phyloP scores from a whole-genome alignment of 1,284 basidiomycete species.

The Pseudozyma hubeiensis region DNA sequence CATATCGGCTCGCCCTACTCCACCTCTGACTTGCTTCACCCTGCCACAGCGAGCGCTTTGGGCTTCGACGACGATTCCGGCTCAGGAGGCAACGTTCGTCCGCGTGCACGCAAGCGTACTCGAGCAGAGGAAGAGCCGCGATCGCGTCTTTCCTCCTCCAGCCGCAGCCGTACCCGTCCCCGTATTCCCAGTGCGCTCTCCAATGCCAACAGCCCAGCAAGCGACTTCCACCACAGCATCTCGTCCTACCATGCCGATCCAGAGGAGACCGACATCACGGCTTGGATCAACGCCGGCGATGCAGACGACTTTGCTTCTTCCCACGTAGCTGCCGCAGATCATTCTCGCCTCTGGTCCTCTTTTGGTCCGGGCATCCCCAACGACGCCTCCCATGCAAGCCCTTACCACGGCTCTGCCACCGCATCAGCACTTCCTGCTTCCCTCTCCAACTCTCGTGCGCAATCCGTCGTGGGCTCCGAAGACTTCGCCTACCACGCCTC shows the following conservation, averaged over 20 bases:
- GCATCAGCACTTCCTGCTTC: constrained; percentile 20
- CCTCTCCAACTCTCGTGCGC: constrained; percentile 32
- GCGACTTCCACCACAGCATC: constrained; percentile 48
- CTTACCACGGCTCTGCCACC: constrained; percentile 33
- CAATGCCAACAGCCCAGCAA: constrained; percentile 40
- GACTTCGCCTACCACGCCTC: constrained; percentile 37
- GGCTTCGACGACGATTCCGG: constrained; percentile 49
- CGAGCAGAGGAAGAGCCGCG: constrained; percentile 43
- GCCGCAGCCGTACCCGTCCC: constrained; percentile 42
- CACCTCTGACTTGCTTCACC: constrained; percentile 39
- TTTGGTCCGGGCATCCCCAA: constrained; percentile 34
- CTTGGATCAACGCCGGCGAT: constrained; percentile 54
- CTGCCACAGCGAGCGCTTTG: constrained; percentile 39
- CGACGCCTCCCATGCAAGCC: constrained; percentile 23
- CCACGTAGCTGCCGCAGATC: constrained; percentile 20
- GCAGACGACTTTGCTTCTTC: constrained; percentile 34
- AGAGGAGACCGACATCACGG: constrained; percentile 51
- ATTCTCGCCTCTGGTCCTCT: constrained; percentile 48
- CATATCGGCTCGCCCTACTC: constrained; percentile 48
- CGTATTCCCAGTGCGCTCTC: constrained; percentile 41
- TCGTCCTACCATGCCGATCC: constrained; percentile 44
- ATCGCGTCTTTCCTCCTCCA: constrained; percentile 43
- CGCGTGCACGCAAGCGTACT: constrained; percentile 42
- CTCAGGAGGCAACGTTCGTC: constrained; percentile 46
- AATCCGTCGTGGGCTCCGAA: constrained; percentile 34